phyloP scores from a whole-genome alignment of 192 early-diverging fungal species.

The Linnemannia schmuckeri region DNA sequence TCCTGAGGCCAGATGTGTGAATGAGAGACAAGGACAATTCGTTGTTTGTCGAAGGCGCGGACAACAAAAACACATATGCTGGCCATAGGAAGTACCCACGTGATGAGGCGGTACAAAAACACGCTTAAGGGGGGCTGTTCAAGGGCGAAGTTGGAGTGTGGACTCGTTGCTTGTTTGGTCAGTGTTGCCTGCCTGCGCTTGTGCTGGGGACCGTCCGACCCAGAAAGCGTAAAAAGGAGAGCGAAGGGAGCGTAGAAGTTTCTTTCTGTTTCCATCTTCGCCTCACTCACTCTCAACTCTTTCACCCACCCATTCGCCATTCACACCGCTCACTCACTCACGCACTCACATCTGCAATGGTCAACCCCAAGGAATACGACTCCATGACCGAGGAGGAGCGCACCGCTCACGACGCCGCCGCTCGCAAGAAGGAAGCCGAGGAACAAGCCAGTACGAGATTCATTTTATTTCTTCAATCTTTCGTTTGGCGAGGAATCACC shows the following conservation, averaged over 20 bases:
- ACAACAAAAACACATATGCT: too few species aligned
- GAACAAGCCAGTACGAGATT: slow-evolving; percentile 64
- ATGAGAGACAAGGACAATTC: too few species aligned
- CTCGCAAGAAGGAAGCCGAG: slow-evolving; percentile 61
- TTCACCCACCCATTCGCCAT: not conserved
- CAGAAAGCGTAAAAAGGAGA: not conserved
- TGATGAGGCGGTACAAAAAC: not conserved
- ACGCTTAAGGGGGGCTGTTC: slow-evolving; percentile 1
- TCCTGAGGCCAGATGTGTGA: too few species aligned
- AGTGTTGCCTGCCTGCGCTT: not conserved
- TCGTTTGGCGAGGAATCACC: not conserved
- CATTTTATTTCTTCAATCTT: not conserved
- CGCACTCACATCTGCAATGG: slow-evolving; percentile 13
- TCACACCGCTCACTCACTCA: not conserved
- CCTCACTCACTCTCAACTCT: not conserved
- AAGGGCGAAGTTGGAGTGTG: slow-evolving; percentile 1
- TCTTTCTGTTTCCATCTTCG: slow-evolving; percentile 11
- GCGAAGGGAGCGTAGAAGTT: not conserved
- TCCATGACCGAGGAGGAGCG: slow-evolving; percentile 66
- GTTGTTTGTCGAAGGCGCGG: too few species aligned
- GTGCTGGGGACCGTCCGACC: not conserved
- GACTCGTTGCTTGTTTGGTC: too few species aligned
- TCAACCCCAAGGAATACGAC: slow-evolving; percentile 55
- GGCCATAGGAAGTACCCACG: not conserved
- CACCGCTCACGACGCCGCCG: slow-evolving; percentile 54